Evolutionary conservation across 108 stramenopile genomes (phyloP).

Genomic region (Licmophora abbreviata): DNA sequence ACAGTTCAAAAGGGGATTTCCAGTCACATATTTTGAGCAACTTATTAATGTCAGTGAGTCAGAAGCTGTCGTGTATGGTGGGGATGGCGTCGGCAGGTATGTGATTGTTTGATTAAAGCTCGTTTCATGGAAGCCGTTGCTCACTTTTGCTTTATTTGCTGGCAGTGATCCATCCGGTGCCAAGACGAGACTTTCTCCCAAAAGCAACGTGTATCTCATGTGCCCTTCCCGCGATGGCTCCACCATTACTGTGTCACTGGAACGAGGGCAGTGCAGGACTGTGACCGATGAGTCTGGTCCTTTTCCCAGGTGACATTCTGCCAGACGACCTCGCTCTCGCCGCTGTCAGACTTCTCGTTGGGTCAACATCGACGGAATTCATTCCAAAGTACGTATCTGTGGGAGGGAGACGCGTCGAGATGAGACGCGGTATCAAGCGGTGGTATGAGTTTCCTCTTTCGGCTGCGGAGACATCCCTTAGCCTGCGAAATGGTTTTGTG

Average conservation of each 20-base stretch:
- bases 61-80: slow-evolving; percentile 33
- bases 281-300: not conserved
- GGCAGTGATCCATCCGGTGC: slow-evolving; percentile 13
- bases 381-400: slow-evolving; percentile 46
- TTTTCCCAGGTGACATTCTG: no score
- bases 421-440: slow-evolving; percentile 42
- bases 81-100: slow-evolving; percentile 48
- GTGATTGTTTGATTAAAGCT: not conserved
- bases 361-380: slow-evolving; percentile 38
- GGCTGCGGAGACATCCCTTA: slow-evolving; percentile 66
- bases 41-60: slow-evolving; percentile 48
- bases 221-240: slow-evolving; percentile 56
- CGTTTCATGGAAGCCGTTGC: not conserved
- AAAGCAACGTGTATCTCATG: slow-evolving; percentile 35
- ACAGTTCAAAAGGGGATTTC: slow-evolving; percentile 11
- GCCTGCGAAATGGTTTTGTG: slow-evolving; percentile 51
- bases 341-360: slow-evolving; percentile 66
- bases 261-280: not conserved
- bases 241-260: slow-evolving; percentile 46
- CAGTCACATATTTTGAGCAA: slow-evolving; percentile 52
- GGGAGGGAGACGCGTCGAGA: slow-evolving; percentile 56
- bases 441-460: slow-evolving; percentile 79
- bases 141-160: no score
- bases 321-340: slow-evolving; percentile 33
- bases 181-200: slow-evolving; percentile 50